Percentiles rank a stretch among this genome's conserved stretches.
Evolutionary conservation across 2,329 filamentous ascomycete genomes (phyloP).

Genomic region (Penicillium aurantiogriseum): DNA sequence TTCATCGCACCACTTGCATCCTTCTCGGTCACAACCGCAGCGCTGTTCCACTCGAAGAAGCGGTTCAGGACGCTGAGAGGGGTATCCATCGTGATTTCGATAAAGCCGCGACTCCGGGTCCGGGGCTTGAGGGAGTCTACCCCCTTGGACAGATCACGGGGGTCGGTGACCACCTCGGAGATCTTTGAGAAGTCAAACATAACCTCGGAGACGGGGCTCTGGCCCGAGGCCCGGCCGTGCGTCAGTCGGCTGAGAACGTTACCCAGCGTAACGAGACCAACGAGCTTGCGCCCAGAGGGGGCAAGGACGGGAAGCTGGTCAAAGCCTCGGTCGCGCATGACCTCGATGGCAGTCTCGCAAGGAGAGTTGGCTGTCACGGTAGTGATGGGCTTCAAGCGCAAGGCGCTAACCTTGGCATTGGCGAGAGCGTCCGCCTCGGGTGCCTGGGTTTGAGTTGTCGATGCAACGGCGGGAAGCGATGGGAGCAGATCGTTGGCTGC

Average conservation of each 20-base stretch:
- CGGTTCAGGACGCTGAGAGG: constrained; percentile 77
- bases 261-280: constrained; percentile 89
- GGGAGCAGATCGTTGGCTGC: constrained; percentile 91
- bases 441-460: constrained; percentile 29
- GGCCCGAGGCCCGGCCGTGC: constrained; percentile 71
- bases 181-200: constrained; percentile 96
- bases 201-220: constrained; percentile 75
- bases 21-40: constrained; percentile 86
- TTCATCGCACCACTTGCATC: constrained; percentile 62
- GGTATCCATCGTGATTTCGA: constrained; percentile 92
- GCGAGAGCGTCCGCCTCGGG: constrained; percentile 65
- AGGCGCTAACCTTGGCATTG: constrained; percentile 73
- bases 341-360: constrained; percentile 88
- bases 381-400: constrained; percentile 90
- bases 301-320: constrained; percentile 92
- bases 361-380: constrained; percentile 69
- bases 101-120: constrained; percentile 66
- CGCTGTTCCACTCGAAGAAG: constrained; percentile 98
- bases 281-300: constrained; percentile 67
- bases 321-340: constrained; percentile 97
- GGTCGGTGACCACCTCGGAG: constrained; percentile 87
- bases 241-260: constrained; percentile 92
- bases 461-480: constrained; percentile 50
- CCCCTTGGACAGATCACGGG: constrained; percentile 59
- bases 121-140: constrained; percentile 33